Percentiles rank a stretch among this genome's conserved stretches.
phyloP scores from a whole-genome alignment of 73 alveolate species.

The Paramecium biaurelia region DNA sequence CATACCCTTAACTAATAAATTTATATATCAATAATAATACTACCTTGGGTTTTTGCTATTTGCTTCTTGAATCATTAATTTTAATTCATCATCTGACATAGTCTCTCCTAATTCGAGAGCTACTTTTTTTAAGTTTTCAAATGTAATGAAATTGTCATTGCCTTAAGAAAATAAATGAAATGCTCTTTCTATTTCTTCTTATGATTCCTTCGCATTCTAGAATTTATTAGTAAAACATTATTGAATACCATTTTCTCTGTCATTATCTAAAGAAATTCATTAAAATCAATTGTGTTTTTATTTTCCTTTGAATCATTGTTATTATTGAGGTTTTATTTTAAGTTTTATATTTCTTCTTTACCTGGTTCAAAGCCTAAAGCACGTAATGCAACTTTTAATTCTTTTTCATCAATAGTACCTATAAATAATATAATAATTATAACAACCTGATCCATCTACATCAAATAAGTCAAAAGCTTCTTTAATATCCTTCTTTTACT shows the following conservation, averaged over 20 bases:
- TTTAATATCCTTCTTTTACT: slow-evolving; percentile 67
- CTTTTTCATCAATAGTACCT: slow-evolving; percentile 92
- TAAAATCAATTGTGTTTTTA: slow-evolving; percentile 89
- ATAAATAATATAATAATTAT: not conserved
- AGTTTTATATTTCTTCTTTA: slow-evolving; percentile 88
- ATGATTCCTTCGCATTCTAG: slow-evolving; percentile 84
- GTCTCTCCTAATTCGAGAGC: slow-evolving; percentile 93
- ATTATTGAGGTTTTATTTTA: slow-evolving; percentile 78
- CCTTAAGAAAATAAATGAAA: slow-evolving; percentile 71
- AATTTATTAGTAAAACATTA: not conserved
- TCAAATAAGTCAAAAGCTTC: slow-evolving; percentile 76
- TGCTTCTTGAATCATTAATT: slow-evolving; percentile 93
- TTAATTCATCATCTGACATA: slow-evolving; percentile 94
- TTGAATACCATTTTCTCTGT: slow-evolving; percentile 83
- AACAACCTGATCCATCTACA: slow-evolving; percentile 69
- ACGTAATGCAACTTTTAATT: slow-evolving; percentile 88
- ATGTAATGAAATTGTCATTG: slow-evolving; percentile 72
- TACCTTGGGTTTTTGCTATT: slow-evolving; percentile 56
- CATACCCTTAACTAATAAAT: slow-evolving; percentile 30
- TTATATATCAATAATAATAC: not conserved
- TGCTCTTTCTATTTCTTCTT: slow-evolving; percentile 86
- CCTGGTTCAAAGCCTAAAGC: slow-evolving; percentile 96
- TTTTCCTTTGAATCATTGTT: slow-evolving; percentile 89
- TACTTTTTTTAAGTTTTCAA: slow-evolving; percentile 86
- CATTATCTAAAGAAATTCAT: slow-evolving; percentile 93